Evolutionary conservation across 2,329 filamentous ascomycete genomes (phyloP).

Genomic region (Trichoderma citrinoviride): DNA sequence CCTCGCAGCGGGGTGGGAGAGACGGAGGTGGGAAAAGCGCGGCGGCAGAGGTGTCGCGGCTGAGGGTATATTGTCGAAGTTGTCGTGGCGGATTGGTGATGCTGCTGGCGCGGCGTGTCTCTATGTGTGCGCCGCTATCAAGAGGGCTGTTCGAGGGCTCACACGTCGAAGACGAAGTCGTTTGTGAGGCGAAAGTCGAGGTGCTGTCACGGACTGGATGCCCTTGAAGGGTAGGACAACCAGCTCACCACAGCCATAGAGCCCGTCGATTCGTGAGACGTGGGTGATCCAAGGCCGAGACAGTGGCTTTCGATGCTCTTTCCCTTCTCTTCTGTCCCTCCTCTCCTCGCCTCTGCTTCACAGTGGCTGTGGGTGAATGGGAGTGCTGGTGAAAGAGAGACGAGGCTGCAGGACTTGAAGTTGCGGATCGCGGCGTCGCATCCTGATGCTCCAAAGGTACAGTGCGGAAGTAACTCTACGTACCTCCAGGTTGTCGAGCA

Average conservation of each 20-base stretch:
- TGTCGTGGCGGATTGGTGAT: too few species aligned
- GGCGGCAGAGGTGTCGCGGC: too few species aligned
- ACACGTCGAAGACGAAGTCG: not conserved
- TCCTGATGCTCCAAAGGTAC: slow-evolving; percentile 7
- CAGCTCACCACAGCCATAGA: slow-evolving; percentile 9
- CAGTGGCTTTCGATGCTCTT: not conserved
- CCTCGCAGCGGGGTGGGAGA: not conserved
- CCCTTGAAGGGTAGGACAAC: not conserved
- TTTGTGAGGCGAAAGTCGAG: not conserved
- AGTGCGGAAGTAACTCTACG: too few species aligned
- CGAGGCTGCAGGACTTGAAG: not conserved
- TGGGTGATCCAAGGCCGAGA: not conserved
- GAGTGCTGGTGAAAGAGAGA: too few species aligned
- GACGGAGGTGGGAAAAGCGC: too few species aligned
- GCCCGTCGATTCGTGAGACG: not conserved
- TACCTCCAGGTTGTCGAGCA: too few species aligned
- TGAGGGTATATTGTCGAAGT: too few species aligned
- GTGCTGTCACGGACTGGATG: slow-evolving; percentile 1
- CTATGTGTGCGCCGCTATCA: too few species aligned
- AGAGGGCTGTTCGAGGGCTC: not conserved
- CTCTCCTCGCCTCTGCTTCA: not conserved
- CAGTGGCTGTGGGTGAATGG: not conserved
- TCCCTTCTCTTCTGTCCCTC: not conserved
- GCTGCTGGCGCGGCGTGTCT: too few species aligned
- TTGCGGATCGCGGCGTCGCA: slow-evolving; percentile 4